Base-by-base conservation (phyloP, 768 basidiomycete genomes). In the Strobilomyces confusus region DNA sequence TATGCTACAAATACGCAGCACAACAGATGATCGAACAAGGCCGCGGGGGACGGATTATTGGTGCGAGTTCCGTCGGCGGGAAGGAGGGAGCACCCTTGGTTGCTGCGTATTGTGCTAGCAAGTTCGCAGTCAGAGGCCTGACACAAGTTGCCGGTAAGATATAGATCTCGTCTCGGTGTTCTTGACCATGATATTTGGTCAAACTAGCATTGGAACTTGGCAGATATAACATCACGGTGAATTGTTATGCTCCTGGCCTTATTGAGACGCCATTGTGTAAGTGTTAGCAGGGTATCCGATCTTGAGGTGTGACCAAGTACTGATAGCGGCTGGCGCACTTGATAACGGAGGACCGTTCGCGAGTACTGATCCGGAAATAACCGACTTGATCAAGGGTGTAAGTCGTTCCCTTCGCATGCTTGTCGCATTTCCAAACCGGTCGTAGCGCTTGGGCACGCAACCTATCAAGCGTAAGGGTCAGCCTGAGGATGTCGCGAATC, bases 111-210 rank as follows among this genome's bases (percentile, higher is more conserved):
- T 56, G 49, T 33, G 61, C 72, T 8, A 68, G 70, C 23, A 77
- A 77, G 51, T 75, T 72, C 32, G 73, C 73, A 7, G 57, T 77
- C 33, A 65, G 73, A 29, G 70, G 71, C 1, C 48, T 77, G 2
- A 77, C 73, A 7, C 75, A 77, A 45, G 51, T 63, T 7, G 64
- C 68, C 2, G 71, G 75, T 74, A 54, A 43, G 55, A 29, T 25
- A 41, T 29, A 0, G 29, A 5, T 14, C 1, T 19, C 25, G 3
- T 23, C n/a, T 7, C 14, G 23, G 17, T 8, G 7, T 5, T 41
- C 32, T 9, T 22, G 4, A 37, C 22, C 22, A 15, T 36, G 1
- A 20, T 22, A 9, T 12, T 15, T 44, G 9, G 19, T 25, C 12
- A 19, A n/a, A 23, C 30, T 15, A 56, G 55, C 63, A 14, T 9